These are phyloP conservation scores for Mrakiaceae sp. DNA, from an alignment of 1,284 basidiomycete species.

Conservation along the genomic window DNA sequence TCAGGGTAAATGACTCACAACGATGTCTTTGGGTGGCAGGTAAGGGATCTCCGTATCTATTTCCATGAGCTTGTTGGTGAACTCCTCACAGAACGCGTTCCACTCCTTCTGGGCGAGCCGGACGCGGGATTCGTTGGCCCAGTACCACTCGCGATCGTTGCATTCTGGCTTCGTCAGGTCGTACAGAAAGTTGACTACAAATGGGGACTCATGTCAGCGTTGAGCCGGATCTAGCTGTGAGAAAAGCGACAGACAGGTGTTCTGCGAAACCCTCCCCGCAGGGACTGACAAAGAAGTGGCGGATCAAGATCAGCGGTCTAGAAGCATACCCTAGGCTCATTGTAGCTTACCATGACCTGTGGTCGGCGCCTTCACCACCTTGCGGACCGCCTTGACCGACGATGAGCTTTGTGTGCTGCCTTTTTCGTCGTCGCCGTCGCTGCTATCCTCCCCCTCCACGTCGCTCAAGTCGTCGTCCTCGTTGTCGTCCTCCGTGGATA, in stretches of 20 bases:
- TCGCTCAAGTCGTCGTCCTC: background rate
- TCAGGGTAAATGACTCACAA: slow-evolving; percentile 25
- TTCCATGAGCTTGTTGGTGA: slow-evolving; percentile 53
- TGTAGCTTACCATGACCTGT: slow-evolving; percentile 54
- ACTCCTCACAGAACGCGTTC: slow-evolving; percentile 63
- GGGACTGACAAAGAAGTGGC: slow-evolving; percentile 45
- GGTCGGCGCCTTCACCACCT: slow-evolving; percentile 47
- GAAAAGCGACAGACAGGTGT: slow-evolving; percentile 39
- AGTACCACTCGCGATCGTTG: slow-evolving; percentile 77
- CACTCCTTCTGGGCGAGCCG: slow-evolving; percentile 46
- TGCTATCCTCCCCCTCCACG: background rate
- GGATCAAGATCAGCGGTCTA: background rate
- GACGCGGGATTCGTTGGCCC: background rate
- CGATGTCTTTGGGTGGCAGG: slow-evolving; percentile 72
- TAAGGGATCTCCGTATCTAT: slow-evolving; percentile 69
- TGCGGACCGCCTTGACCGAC: background rate
- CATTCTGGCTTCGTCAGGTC: slow-evolving; percentile 59
- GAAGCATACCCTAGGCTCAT: background rate
- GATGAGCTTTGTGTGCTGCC: background rate
- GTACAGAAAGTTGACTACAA: slow-evolving; percentile 51
- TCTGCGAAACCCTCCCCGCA: slow-evolving; percentile 70
- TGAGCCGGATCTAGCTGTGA: slow-evolving; percentile 40
- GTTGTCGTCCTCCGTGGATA: background rate
- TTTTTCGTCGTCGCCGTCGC: background rate
- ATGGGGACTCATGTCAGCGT: too few species aligned